A percentile compares a stretch with the other conserved stretches of the same genome.
These are phyloP conservation scores for Kodamaea hsintzibuensis DNA, from an alignment of 805 yeast genomes.

Conservation along the genomic window DNA sequence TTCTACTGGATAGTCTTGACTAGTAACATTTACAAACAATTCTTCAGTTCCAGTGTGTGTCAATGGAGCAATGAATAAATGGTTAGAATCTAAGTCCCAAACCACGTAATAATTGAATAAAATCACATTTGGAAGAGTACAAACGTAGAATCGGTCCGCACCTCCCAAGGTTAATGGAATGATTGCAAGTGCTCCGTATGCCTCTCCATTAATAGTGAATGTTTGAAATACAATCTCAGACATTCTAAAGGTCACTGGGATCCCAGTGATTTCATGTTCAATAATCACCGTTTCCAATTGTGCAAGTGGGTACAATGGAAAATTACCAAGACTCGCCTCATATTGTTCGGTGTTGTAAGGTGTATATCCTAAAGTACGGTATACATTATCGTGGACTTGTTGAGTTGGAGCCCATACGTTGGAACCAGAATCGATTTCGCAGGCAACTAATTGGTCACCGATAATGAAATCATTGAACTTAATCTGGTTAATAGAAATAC, in stretches of 20 bases:
- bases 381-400: slow-evolving; percentile 15
- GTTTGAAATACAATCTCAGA: slow-evolving; percentile 15
- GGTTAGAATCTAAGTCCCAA: slow-evolving; percentile 17
- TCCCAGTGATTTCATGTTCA: slow-evolving; percentile 15
- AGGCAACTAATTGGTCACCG: slow-evolving; percentile 15
- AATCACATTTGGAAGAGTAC: slow-evolving; percentile 19
- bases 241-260: slow-evolving; percentile 12
- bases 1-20: slow-evolving; percentile 14
- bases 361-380: slow-evolving; percentile 10
- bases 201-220: slow-evolving; percentile 10
- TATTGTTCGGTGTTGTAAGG: slow-evolving; percentile 4
- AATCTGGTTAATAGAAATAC: slow-evolving; percentile 15
- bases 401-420: slow-evolving; percentile 17
- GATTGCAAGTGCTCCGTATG: slow-evolving; percentile 13
- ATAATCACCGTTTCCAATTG: slow-evolving; percentile 5
- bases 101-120: slow-evolving; percentile 18
- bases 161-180: slow-evolving; percentile 14
- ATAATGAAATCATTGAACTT: slow-evolving; percentile 10
- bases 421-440: slow-evolving; percentile 20
- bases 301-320: slow-evolving; percentile 9
- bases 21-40: slow-evolving; percentile 8
- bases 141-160: slow-evolving; percentile 9
- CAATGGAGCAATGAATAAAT: slow-evolving; percentile 16
- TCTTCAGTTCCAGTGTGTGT: not conserved
- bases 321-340: slow-evolving; percentile 4